Conservation (phyloP, 2,329 filamentous ascomycete species). For the Colletotrichum sp. region DNA sequence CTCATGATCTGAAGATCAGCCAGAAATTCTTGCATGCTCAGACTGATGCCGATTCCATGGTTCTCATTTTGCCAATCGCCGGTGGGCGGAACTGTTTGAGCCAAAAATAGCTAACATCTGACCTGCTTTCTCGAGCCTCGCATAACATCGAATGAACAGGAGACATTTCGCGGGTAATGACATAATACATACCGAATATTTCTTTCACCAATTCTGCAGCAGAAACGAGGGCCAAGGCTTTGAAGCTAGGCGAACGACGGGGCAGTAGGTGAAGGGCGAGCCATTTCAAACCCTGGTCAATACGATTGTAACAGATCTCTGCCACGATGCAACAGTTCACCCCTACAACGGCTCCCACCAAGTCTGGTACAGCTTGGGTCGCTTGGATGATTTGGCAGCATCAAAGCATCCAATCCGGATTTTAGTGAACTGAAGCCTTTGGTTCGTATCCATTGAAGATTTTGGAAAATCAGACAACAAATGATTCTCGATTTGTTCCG, state of each 20-base stretch:
- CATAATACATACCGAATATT: neutral
- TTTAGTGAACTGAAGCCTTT: neutral
- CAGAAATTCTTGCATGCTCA: neutral
- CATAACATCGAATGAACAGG: neutral
- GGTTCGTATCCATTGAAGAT: neutral
- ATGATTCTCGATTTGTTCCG: neutral
- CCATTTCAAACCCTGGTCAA: neutral
- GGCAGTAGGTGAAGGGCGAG: neutral
- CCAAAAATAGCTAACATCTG: neutral
- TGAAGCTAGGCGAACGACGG: neutral
- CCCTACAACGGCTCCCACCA: neutral
- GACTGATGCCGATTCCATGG: neutral
- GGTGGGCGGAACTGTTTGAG: neutral
- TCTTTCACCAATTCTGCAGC: neutral
- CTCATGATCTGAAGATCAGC: neutral
- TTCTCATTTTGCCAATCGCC: neutral
- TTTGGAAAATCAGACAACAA: neutral
- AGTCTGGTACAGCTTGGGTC: neutral
- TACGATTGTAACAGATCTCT: neutral
- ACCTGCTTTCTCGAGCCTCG: neutral
- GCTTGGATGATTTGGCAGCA: neutral
- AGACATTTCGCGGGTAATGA: neutral
- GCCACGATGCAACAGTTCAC: neutral
- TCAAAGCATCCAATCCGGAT: neutral
- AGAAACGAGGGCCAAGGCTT: neutral